phyloP scores from a whole-genome alignment of 129 eudicot genomes.

The Deinandra increscens region DNA sequence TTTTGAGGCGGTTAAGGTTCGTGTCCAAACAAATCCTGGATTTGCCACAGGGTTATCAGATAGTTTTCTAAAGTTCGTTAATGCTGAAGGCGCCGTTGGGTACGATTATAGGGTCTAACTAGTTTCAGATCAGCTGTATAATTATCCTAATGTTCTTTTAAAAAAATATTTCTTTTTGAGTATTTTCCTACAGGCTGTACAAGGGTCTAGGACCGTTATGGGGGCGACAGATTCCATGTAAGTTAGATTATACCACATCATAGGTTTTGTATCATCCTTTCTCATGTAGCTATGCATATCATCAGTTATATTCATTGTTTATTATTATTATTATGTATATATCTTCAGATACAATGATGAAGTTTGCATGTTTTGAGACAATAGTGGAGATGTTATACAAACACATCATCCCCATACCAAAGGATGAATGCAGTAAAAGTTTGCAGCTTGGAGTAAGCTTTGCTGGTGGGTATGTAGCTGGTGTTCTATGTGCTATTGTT shows the following conservation, averaged over 20 bases:
- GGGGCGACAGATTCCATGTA: conserved; percentile 98
- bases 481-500: conserved; percentile 77
- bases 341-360: conserved; percentile 88
- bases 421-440: conserved; percentile 69
- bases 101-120: conserved; percentile 24
- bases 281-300: not conserved
- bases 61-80: conserved; percentile 71
- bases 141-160: not conserved
- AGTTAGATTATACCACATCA: conserved; percentile 22
- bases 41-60: conserved; percentile 83
- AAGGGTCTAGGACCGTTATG: conserved; percentile 90
- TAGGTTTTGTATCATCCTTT: not conserved
- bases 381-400: conserved; percentile 77
- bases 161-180: not conserved
- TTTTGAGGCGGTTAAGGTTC: conserved; percentile 92
- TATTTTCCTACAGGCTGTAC: conserved; percentile 55
- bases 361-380: conserved; percentile 79
- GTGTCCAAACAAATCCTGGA: conserved; percentile 91
- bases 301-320: conserved; percentile 3
- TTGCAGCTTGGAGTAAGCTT: conserved; percentile 91
- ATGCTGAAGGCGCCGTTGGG: conserved; percentile 73
- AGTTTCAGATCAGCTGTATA: not conserved
- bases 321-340: not conserved
- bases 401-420: conserved; percentile 72
- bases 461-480: conserved; percentile 89